phyloP scores from a whole-genome alignment of 192 early-diverging fungal genomes.

The Cladochytrium replicatum region DNA sequence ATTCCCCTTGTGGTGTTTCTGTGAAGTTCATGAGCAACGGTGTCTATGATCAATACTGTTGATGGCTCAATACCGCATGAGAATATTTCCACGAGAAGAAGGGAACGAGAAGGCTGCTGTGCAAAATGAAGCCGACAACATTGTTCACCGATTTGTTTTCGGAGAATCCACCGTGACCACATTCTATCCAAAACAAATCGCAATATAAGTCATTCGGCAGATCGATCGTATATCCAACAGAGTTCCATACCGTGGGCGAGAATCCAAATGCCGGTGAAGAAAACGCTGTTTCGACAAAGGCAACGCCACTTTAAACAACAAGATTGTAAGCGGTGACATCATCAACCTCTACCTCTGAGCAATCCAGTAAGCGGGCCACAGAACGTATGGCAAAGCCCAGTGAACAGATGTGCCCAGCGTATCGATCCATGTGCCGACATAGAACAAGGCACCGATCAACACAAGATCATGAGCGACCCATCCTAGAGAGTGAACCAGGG shows the following conservation, averaged over 20 bases:
- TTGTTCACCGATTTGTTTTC: conserved; percentile 23
- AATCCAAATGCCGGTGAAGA: conserved; percentile 72
- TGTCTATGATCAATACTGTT: too few species aligned
- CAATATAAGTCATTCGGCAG: background rate
- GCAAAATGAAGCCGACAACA: conserved; percentile 27
- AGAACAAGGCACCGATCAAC: conserved; percentile 49
- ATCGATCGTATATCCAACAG: too few species aligned
- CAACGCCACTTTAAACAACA: too few species aligned
- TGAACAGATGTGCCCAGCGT: too few species aligned
- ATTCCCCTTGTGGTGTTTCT: conserved; percentile 86
- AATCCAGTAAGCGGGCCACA: conserved; percentile 75
- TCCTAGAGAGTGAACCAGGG: conserved; percentile 64
- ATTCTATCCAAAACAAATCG: conserved; percentile 55
- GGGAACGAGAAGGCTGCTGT: conserved; percentile 32
- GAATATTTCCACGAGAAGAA: conserved; percentile 34
- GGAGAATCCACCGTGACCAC: conserved; percentile 30
- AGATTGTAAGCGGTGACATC: too few species aligned
- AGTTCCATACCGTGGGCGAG: conserved; percentile 17
- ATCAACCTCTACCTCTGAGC: too few species aligned
- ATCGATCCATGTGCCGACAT: conserved; percentile 63
- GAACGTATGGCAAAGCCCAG: too few species aligned
- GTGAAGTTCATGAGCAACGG: too few species aligned
- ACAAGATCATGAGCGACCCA: conserved; percentile 73
- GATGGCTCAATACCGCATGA: conserved; percentile 17
- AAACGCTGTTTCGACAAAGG: too few species aligned